Percentiles rank a stretch among this genome's conserved stretches.
phyloP scores from a whole-genome alignment of 2,329 filamentous ascomycete genomes.

The Davidsoniella virescens region DNA sequence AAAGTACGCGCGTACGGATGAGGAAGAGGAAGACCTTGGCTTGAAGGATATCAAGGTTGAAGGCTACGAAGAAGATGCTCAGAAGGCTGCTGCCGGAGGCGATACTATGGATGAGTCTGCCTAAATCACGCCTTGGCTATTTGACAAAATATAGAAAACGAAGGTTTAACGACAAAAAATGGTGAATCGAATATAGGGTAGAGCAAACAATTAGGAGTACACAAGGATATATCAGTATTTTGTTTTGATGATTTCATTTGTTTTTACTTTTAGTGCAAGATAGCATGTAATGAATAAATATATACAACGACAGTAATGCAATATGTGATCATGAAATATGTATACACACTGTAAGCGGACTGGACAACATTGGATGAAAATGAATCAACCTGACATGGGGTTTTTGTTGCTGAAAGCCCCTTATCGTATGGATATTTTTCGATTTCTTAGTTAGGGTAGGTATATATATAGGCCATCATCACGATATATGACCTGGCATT shows the following conservation, averaged over 20 bases:
- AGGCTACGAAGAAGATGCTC: conserved; percentile 47
- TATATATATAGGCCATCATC: no score
- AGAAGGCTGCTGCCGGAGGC: conserved; percentile 16
- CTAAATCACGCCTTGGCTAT: not conserved
- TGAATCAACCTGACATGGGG: no score
- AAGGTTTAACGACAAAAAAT: not conserved
- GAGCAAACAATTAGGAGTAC: not conserved
- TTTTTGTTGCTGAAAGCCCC: no score
- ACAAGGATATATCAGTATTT: conserved; percentile 2
- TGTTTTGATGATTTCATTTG: conserved; percentile 4
- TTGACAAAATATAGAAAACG: not conserved
- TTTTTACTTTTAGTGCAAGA: not conserved
- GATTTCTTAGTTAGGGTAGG: no score
- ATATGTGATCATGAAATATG: no score
- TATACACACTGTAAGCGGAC: no score
- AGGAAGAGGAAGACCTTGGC: conserved; percentile 88
- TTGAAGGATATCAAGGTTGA: conserved; percentile 87
- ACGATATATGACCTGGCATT: not conserved
- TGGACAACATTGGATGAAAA: no score
- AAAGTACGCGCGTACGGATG: conserved; percentile 72
- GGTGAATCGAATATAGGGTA: not conserved
- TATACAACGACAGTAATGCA: no score
- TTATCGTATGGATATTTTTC: no score
- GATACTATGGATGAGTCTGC: conserved; percentile 9
- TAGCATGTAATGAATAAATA: not conserved